Conservation (phyloP, 176 grass and related monocot species). For the Cymbopogon citratus region DNA sequence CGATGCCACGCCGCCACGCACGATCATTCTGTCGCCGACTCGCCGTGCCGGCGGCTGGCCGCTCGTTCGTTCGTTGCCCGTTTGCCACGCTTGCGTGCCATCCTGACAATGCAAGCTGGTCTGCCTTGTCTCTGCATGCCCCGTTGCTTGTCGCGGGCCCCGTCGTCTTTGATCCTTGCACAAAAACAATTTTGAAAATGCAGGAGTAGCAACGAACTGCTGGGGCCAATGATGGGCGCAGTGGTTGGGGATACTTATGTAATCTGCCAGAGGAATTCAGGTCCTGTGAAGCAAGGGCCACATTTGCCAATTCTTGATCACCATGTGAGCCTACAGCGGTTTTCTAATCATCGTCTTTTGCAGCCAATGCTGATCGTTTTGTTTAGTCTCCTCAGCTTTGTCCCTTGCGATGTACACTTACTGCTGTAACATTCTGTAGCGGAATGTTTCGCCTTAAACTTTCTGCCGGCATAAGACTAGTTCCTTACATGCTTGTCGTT, state of each 20-base stretch:
- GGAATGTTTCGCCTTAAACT: background rate
- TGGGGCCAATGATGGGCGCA: background rate
- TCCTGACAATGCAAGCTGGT: background rate
- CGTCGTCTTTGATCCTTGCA: background rate
- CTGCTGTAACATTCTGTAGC: constrained; percentile 9
- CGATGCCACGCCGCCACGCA: background rate
- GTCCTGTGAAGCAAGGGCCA: background rate
- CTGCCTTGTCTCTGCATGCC: constrained; percentile 14
- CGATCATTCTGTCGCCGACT: constrained; percentile 41
- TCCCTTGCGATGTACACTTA: constrained; percentile 14
- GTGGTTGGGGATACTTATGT: background rate
- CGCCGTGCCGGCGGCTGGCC: no score
- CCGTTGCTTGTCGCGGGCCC: background rate
- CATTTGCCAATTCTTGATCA: background rate
- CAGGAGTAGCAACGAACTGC: background rate
- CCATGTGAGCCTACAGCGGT: constrained; percentile 3
- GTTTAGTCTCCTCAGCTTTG: constrained; percentile 11
- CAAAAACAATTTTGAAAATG: background rate
- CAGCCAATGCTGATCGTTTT: background rate
- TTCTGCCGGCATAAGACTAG: background rate
- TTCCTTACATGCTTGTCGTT: background rate
- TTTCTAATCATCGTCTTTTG: background rate
- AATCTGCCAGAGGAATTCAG: background rate
- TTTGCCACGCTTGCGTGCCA: background rate
- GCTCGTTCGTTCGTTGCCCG: background rate